Conservation (phyloP, 2,329 filamentous ascomycete genomes). For the Aspergillus ibericus region DNA sequence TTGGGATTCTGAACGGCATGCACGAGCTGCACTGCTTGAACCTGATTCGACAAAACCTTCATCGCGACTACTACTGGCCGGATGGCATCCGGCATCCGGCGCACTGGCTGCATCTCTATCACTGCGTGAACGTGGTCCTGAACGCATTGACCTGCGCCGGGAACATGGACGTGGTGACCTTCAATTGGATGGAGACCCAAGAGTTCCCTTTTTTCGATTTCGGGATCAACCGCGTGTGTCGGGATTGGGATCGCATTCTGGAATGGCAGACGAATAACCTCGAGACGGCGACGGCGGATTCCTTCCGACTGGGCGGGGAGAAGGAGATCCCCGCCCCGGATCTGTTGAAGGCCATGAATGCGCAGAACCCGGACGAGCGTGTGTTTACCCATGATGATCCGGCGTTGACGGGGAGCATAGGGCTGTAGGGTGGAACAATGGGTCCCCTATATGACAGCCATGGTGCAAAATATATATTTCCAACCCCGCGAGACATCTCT, state of each 20-base stretch:
- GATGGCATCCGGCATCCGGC: neutral
- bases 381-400: neutral
- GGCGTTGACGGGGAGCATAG: neutral
- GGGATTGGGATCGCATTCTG: neutral
- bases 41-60: neutral
- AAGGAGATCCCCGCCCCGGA: neutral
- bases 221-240: neutral
- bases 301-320: neutral
- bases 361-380: neutral
- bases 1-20: neutral
- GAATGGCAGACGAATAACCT: neutral
- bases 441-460: too few species aligned
- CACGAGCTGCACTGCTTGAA: conserved; percentile 2
- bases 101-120: neutral
- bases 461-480: too few species aligned
- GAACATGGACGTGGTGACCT: neutral
- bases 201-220: neutral
- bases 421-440: neutral
- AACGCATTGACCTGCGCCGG: neutral
- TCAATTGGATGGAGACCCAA: neutral
- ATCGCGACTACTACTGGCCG: conserved; percentile 3
- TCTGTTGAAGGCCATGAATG: neutral
- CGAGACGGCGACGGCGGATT: neutral
- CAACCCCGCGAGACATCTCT: too few species aligned
- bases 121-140: neutral